Base-by-base conservation (phyloP, 352 stramenopile species). In the Globisporangium spiculum region DNA sequence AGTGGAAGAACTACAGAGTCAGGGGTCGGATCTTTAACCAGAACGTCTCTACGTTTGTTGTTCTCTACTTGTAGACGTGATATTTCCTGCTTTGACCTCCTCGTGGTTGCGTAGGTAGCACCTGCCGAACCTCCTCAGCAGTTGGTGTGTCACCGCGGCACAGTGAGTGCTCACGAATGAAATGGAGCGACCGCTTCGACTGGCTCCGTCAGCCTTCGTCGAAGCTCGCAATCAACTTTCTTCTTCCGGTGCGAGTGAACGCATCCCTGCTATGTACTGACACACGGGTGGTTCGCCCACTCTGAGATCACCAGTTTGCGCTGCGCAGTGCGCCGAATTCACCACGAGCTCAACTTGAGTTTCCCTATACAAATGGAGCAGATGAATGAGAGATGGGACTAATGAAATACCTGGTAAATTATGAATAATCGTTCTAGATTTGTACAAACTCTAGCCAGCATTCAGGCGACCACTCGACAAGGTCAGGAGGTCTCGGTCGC, bases 401-500 rank as follows among this genome's bases (percentile, higher is more conserved):
- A 18, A 52, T 10, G 44, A 52, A 52, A 52, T 52, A 12, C 4
- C 6, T 52, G 18, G 44, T 52, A 10, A 52, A 24, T 52, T 52
- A 52, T 50, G 7, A 52, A 52, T 16, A 50, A 50, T 18, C 16
- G 18, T n/a, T 50, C 41, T 50, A 22, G 41, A 3, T 50, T 50
- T 50, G 16, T n/a, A 24, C 44, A 52, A 52, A 24, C 16, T 50
- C 41, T 20, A 50, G 16, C 12, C 44, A 52, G 18, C 44, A 52
- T 10, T 10, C 1, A 50, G 16, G 44, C 44, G 8, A 52, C 41
- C 54, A 8, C 48, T 50, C 24, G 2, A 61, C 14, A 56, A 24
- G 44, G 27, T 72, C 36, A 41, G 10, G 30, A 32, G 4, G 41
- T 44, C 41, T 61, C 60, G 24, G 54, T 66, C 54, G 24, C 60